Percentiles rank a stretch among this genome's conserved stretches.
Evolutionary conservation across 108 stramenopile species (phyloP).

Genomic region (Cyclotella baltica): DNA sequence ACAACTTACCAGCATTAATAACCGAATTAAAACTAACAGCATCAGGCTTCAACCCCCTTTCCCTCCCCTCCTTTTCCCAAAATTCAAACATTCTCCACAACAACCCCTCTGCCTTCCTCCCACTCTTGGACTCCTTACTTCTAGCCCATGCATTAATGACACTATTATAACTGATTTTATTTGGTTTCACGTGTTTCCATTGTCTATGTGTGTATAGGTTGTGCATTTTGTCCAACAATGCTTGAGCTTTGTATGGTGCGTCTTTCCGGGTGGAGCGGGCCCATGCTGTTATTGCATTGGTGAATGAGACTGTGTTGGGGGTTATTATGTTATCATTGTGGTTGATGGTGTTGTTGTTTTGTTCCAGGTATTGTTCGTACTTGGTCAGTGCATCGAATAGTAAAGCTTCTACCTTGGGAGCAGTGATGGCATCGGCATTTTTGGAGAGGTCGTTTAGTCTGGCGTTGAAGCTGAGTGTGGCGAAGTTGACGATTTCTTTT

Average conservation of each 20-base stretch:
- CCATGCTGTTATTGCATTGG: conserved; percentile 68
- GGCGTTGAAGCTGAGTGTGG: conserved; percentile 52
- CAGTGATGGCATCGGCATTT: conserved; percentile 32
- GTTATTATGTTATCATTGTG: conserved; percentile 15
- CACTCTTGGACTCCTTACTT: conserved; percentile 31
- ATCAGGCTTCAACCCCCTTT: conserved; percentile 35
- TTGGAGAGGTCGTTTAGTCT: conserved; percentile 40
- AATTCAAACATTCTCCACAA: conserved; percentile 56
- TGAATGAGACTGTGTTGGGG: conserved; percentile 55
- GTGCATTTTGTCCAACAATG: conserved; percentile 44
- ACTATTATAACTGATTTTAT: conserved; percentile 69
- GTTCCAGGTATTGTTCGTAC: conserved; percentile 17
- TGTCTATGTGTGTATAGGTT: conserved; percentile 16
- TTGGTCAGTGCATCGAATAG: conserved; percentile 38
- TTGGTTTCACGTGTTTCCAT: conserved; percentile 61
- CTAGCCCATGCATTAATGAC: conserved; percentile 64
- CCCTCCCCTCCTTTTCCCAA: conserved; percentile 25
- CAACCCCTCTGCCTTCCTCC: conserved; percentile 45
- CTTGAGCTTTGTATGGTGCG: conserved; percentile 48
- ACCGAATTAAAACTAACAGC: conserved; percentile 42
- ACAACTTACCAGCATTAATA: conserved; percentile 36
- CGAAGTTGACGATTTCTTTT: conserved; percentile 32
- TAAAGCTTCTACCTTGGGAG: conserved; percentile 39
- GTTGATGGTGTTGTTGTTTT: not conserved
- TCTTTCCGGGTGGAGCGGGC: conserved; percentile 62